Conservation (phyloP, 1,284 basidiomycete species). For the Cutaneotrichosporon sp. region DNA sequence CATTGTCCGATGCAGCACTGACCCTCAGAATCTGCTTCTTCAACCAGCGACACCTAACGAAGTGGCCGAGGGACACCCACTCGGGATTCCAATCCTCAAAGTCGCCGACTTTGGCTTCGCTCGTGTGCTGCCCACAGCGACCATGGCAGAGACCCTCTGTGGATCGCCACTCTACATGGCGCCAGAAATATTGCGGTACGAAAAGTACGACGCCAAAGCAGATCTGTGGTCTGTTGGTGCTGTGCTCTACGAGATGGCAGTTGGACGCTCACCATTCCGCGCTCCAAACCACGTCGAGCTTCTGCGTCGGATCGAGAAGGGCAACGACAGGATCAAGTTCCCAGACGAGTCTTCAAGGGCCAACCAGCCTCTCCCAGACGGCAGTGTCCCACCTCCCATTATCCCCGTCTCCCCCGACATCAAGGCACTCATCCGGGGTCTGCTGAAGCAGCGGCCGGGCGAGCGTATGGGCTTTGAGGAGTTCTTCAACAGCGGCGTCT, state of each 20-base stretch:
- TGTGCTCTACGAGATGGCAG: constrained; percentile 92
- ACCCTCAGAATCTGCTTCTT: constrained; percentile 74
- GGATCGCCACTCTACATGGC: constrained; percentile 99
- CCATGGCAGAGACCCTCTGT: constrained; percentile 96
- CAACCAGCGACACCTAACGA: constrained; percentile 78
- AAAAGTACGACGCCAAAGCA: constrained; percentile 97
- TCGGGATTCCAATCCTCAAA: constrained; percentile 90
- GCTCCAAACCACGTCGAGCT: constrained; percentile 96
- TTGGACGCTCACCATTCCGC: constrained; percentile 89
- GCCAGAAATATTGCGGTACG: constrained; percentile 93
- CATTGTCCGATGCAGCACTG: constrained; percentile 8
- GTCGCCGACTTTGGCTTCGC: constrained; percentile 99
- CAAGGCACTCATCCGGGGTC: constrained; percentile 77
- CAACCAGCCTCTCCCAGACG: constrained; percentile 37
- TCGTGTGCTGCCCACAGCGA: constrained; percentile 81
- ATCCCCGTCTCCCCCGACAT: constrained; percentile 73
- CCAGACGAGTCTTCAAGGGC: constrained; percentile 73
- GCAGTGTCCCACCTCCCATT: constrained; percentile 22
- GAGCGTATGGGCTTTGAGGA: constrained; percentile 88
- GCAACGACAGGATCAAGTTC: constrained; percentile 73
- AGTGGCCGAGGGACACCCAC: constrained; percentile 77
- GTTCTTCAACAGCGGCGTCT: constrained; percentile 80
- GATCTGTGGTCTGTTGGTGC: constrained; percentile 98
- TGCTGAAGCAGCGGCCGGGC: constrained; percentile 79
- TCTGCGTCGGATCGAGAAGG: constrained; percentile 85